Conservation (phyloP, 1,284 basidiomycete species). For the Takashimella koratensis region DNA sequence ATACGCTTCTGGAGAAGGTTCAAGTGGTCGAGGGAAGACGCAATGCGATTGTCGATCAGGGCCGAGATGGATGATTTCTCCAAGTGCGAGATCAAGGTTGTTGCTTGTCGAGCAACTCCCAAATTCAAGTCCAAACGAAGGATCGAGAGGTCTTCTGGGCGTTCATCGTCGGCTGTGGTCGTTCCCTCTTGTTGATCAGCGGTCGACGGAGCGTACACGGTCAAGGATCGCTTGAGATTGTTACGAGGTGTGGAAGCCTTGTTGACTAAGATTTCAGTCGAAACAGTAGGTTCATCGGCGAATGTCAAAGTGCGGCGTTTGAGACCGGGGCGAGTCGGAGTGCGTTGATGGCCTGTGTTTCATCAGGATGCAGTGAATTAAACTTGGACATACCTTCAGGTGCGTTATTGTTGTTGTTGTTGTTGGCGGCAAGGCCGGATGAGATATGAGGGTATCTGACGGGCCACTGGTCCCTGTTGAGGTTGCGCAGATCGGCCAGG, state of each 20-base stretch:
- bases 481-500: conserved; percentile 67
- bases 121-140: conserved; percentile 90
- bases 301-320: conserved; percentile 70
- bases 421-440: background rate
- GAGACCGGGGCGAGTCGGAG: conserved; percentile 21
- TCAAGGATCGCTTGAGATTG: conserved; percentile 50
- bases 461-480: conserved; percentile 82
- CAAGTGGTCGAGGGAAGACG: conserved; percentile 73
- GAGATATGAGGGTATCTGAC: conserved; percentile 70
- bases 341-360: background rate
- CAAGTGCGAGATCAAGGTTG: conserved; percentile 80
- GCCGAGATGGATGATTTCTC: conserved; percentile 91
- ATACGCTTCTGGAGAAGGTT: conserved; percentile 81
- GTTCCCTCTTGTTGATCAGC: background rate
- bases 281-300: conserved; percentile 67
- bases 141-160: conserved; percentile 66
- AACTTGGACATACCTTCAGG: no score
- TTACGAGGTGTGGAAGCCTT: conserved; percentile 53
- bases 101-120: conserved; percentile 69
- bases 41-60: conserved; percentile 81
- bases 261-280: conserved; percentile 63
- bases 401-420: background rate
- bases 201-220: conserved; percentile 8
- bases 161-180: background rate
- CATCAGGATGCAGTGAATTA: no score